Percentiles rank a stretch among this genome's conserved stretches.
These are phyloP conservation scores for Ophiocordyceps camponoti-rufipedis DNA, from an alignment of 2,329 filamentous ascomycete species.

Conservation along the genomic window DNA sequence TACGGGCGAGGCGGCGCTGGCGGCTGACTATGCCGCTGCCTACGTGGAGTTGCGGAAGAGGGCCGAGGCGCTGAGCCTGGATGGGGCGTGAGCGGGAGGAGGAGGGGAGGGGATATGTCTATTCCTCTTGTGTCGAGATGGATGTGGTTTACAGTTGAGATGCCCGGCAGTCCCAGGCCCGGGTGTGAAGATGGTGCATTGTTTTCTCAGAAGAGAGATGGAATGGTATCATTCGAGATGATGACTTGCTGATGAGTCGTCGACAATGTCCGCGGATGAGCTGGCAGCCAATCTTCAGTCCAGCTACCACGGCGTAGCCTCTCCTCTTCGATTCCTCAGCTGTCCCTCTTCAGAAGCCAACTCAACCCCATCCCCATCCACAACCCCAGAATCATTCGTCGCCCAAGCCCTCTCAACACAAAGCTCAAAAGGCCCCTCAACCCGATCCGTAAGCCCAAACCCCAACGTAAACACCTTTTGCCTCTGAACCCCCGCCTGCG, in stretches of 20 bases:
- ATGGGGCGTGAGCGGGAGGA: not conserved
- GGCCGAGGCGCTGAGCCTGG: conserved; percentile 13
- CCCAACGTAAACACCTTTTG: conserved; percentile 76
- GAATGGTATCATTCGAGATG: not conserved
- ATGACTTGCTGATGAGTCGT: not conserved
- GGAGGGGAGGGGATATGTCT: no score
- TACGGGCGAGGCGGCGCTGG: conserved; percentile 42
- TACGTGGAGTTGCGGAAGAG: conserved; percentile 39
- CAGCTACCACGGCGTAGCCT: conserved; percentile 18
- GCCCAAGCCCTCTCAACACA: conserved; percentile 80
- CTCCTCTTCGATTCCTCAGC: conserved; percentile 18
- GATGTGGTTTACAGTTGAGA: no score
- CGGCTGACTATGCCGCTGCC: conserved; percentile 47
- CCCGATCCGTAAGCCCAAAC: conserved; percentile 73
- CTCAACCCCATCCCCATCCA: conserved; percentile 7
- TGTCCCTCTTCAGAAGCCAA: conserved; percentile 8
- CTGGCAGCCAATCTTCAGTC: not conserved
- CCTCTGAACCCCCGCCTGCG: conserved; percentile 74
- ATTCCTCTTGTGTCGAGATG: no score
- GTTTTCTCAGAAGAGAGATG: no score
- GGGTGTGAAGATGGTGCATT: no score
- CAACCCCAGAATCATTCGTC: conserved; percentile 39
- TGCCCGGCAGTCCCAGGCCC: no score
- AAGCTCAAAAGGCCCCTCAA: conserved; percentile 77
- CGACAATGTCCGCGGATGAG: not conserved